These are phyloP conservation scores for Penicillium sp. DNA, from an alignment of 2,329 filamentous ascomycete genomes.

Conservation along the genomic window DNA sequence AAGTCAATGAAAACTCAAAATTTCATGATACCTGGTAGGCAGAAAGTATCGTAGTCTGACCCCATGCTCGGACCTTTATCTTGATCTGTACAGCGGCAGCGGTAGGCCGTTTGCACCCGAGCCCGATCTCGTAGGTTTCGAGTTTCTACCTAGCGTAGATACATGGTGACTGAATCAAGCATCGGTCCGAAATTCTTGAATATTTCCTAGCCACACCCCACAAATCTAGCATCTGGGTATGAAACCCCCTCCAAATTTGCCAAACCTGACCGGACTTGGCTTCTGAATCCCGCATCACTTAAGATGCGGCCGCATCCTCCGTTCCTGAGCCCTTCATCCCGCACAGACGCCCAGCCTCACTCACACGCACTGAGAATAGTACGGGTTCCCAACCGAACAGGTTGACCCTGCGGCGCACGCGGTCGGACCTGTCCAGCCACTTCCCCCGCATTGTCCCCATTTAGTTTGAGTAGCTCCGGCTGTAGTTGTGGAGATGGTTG, in stretches of 20 bases:
- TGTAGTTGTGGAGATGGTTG: neutral
- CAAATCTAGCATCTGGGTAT: neutral
- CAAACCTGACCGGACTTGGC: neutral
- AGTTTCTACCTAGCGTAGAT: too few relatives aligned
- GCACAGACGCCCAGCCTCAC: neutral
- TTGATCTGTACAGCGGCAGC: too few relatives aligned
- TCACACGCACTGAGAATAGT: constrained; percentile 1
- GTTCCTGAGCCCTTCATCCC: neutral
- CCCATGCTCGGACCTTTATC: too few relatives aligned
- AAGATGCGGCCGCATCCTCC: neutral
- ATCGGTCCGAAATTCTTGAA: too few relatives aligned
- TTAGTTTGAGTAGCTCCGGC: neutral
- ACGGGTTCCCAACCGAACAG: constrained; percentile 1
- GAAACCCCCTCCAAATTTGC: neutral
- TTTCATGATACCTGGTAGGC: too few relatives aligned
- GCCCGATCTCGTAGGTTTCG: too few relatives aligned
- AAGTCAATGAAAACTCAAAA: too few relatives aligned
- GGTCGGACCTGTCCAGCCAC: constrained; percentile 3
- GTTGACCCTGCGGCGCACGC: constrained; percentile 3
- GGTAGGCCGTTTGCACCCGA: too few relatives aligned
- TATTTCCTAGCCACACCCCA: too few relatives aligned
- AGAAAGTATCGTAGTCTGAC: too few relatives aligned
- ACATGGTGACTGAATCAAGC: too few relatives aligned
- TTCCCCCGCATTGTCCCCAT: constrained; percentile 6
- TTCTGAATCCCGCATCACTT: neutral